A percentile compares a stretch with the other conserved stretches of the same genome.
These are phyloP conservation scores for Chaetothyriales sp. DNA, from an alignment of 2,329 filamentous ascomycete genomes.

Conservation along the genomic window DNA sequence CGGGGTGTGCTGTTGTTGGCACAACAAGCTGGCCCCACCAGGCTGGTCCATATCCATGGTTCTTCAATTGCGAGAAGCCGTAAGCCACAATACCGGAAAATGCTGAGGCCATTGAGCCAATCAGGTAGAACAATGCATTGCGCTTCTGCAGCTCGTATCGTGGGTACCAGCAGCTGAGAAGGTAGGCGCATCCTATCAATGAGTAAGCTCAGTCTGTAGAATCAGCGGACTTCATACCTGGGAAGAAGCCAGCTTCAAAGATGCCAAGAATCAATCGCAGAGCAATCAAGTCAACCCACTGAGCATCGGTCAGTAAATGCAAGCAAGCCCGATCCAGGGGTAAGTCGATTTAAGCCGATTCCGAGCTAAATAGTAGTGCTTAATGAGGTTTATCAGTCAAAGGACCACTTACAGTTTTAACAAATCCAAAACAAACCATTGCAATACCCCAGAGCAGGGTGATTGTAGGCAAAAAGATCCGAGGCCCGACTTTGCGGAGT, in stretches of 20 bases:
- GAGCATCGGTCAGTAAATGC: slow-evolving; percentile 1
- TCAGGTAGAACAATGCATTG: slow-evolving; percentile 36
- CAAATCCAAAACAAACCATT: slow-evolving; percentile 24
- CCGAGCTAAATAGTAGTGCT: slow-evolving; percentile 1
- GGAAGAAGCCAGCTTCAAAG: slow-evolving; percentile 56
- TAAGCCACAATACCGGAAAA: slow-evolving; percentile 22
- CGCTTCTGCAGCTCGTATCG: slow-evolving; percentile 23
- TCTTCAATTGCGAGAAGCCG: slow-evolving; percentile 27
- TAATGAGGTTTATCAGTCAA: background rate
- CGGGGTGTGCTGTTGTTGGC: slow-evolving; percentile 12
- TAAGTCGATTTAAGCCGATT: background rate
- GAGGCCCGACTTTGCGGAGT: slow-evolving; percentile 48
- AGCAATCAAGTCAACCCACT: slow-evolving; percentile 49
- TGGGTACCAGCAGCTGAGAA: slow-evolving; percentile 63
- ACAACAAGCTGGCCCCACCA: slow-evolving; percentile 17
- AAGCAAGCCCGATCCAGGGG: too few species aligned
- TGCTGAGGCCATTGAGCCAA: slow-evolving; percentile 36
- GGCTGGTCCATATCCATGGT: slow-evolving; percentile 10
- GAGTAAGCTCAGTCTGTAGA: background rate
- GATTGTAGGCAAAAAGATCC: slow-evolving; percentile 21
- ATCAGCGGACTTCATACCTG: slow-evolving; percentile 26
- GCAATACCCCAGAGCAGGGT: slow-evolving; percentile 29
- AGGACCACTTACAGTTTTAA: slow-evolving; percentile 1
- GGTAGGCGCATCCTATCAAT: slow-evolving; percentile 55
- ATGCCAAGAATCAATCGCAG: slow-evolving; percentile 43